Evolutionary conservation across 257 asterid species (phyloP).

Genomic region (Rubia yunnanensis): DNA sequence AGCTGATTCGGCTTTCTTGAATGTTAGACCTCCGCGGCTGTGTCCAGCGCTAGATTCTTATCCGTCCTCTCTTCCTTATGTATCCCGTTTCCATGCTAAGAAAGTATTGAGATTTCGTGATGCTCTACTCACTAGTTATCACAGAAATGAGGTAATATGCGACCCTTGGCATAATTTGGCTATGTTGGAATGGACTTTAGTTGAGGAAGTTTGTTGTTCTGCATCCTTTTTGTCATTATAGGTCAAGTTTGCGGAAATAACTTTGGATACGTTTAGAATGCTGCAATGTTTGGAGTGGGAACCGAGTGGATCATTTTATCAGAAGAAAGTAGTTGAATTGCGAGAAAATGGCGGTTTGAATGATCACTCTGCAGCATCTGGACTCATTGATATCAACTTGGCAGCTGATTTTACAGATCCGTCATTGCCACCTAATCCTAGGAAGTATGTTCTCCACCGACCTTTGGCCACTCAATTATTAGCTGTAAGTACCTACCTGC

Average conservation of each 20-base stretch:
- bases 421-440: slow-evolving; percentile 89
- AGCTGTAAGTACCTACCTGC: slow-evolving; percentile 55
- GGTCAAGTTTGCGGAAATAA: slow-evolving; percentile 92
- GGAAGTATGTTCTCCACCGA: slow-evolving; percentile 77
- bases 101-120: slow-evolving; percentile 82
- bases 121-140: slow-evolving; percentile 85
- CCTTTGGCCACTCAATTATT: slow-evolving; percentile 75
- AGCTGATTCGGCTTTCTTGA: slow-evolving; percentile 42
- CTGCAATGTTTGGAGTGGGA: slow-evolving; percentile 99
- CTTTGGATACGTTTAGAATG: slow-evolving; percentile 92
- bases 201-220: not conserved
- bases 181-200: slow-evolving; percentile 2
- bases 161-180: not conserved
- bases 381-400: slow-evolving; percentile 72
- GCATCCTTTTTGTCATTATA: slow-evolving; percentile 19
- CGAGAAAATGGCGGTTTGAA: slow-evolving; percentile 49
- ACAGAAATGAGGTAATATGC: slow-evolving; percentile 64
- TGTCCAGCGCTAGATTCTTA: slow-evolving; percentile 64
- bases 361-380: slow-evolving; percentile 77
- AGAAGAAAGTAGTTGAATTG: slow-evolving; percentile 45
- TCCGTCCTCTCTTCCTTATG: slow-evolving; percentile 72
- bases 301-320: slow-evolving; percentile 79
- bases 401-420: slow-evolving; percentile 90
- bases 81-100: slow-evolving; percentile 88
- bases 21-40: slow-evolving; percentile 70